These are phyloP conservation scores for Erythrobasidium hasegawianum DNA, from an alignment of 1,284 basidiomycete genomes.

Conservation along the genomic window DNA sequence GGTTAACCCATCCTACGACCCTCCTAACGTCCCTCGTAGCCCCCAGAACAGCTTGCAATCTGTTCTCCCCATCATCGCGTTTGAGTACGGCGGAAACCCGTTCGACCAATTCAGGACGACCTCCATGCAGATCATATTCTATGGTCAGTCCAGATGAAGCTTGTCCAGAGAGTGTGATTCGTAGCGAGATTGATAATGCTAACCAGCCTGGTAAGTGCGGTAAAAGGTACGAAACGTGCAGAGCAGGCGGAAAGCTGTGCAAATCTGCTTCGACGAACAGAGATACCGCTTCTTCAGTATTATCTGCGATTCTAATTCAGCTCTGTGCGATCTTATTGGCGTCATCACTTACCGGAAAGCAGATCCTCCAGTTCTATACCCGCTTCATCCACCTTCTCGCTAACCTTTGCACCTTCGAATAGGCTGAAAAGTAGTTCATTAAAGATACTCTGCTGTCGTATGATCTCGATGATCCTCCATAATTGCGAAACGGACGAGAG, in stretches of 20 bases:
- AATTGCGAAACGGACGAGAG: conserved; percentile 15
- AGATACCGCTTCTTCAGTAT: not conserved
- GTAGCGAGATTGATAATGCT: not conserved
- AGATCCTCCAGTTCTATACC: conserved; percentile 5
- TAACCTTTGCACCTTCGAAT: not conserved
- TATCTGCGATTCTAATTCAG: too few relatives aligned
- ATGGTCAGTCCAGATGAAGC: not conserved
- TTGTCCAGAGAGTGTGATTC: conserved; percentile 5
- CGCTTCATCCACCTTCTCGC: not conserved
- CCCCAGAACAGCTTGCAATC: not conserved
- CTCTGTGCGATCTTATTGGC: too few relatives aligned
- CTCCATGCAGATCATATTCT: not conserved
- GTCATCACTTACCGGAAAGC: too few relatives aligned
- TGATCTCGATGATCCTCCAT: not conserved
- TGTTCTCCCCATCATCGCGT: not conserved
- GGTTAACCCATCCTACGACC: not conserved
- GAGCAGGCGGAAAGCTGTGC: conserved; percentile 9
- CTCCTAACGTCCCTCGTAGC: not conserved
- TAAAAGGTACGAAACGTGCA: not conserved
- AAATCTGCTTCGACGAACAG: conserved; percentile 5
- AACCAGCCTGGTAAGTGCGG: conserved; percentile 23
- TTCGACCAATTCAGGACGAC: not conserved
- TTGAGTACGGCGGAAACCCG: not conserved
- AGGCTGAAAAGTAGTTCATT: conserved; percentile 12
- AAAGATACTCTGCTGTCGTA: conserved; percentile 12